phyloP scores from a whole-genome alignment of 176 grass and related monocot species.

The Aegilops speltoides region DNA sequence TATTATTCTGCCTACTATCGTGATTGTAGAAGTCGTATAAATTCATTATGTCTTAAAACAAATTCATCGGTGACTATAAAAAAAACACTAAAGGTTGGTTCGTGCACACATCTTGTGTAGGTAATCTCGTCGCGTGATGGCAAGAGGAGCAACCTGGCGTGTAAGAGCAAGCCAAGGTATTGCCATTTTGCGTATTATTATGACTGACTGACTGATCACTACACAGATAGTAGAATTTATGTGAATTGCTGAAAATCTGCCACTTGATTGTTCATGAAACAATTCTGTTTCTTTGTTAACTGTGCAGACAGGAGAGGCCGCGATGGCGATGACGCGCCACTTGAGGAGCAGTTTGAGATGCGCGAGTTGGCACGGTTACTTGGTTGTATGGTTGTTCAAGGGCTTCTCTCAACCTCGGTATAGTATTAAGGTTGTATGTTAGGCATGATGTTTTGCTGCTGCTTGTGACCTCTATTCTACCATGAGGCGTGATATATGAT shows the following conservation, averaged over 20 bases:
- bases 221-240: neutral
- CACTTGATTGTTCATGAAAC: neutral
- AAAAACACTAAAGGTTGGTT: neutral
- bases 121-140: neutral
- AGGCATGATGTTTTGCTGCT: neutral
- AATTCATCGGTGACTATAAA: neutral
- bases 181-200: neutral
- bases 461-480: neutral
- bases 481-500: neutral
- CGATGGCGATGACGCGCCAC: conserved; percentile 32
- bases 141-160: conserved; percentile 2
- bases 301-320: conserved; percentile 39
- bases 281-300: neutral
- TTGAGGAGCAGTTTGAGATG: neutral
- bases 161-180: conserved; percentile 51
- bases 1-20: neutral
- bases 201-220: neutral
- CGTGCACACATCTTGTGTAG: neutral
- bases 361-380: neutral
- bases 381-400: neutral
- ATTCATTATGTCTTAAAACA: neutral
- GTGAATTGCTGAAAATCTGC: neutral
- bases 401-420: neutral
- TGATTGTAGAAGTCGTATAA: neutral
- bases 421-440: neutral